Evolutionary conservation across 768 basidiomycete species (phyloP).

Genomic region (Lyophyllum shimeji): DNA sequence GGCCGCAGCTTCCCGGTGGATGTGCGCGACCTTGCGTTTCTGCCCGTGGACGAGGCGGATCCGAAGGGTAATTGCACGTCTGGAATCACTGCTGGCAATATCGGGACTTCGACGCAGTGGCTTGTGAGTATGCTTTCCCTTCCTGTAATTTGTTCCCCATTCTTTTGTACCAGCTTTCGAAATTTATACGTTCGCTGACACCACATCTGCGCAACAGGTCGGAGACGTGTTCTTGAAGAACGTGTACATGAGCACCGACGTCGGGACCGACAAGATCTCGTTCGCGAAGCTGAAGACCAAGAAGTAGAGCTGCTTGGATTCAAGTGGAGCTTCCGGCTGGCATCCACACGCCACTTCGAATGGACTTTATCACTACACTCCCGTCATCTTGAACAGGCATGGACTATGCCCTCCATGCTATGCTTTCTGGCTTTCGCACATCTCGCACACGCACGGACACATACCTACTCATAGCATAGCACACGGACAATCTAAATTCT

Average conservation of each 20-base stretch:
- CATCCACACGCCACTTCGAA: neutral
- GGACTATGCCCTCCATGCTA: neutral
- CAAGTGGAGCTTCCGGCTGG: neutral
- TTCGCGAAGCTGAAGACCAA: slow-evolving; percentile 27
- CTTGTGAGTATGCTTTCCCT: slow-evolving; percentile 45
- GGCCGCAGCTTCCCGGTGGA: slow-evolving; percentile 57
- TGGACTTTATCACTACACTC: neutral
- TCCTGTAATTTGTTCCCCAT: neutral
- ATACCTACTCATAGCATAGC: neutral
- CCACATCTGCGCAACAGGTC: slow-evolving; percentile 19
- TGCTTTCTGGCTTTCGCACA: neutral
- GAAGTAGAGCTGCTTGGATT: neutral
- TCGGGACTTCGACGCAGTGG: slow-evolving; percentile 55
- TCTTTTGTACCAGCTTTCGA: no score
- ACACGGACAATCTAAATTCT: neutral
- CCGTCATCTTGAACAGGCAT: neutral
- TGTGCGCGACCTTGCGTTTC: slow-evolving; percentile 54
- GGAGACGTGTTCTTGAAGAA: slow-evolving; percentile 44
- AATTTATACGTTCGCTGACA: neutral
- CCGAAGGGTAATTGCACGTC: slow-evolving; percentile 56
- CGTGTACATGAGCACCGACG: slow-evolving; percentile 39
- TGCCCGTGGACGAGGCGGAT: slow-evolving; percentile 47
- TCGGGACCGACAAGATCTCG: slow-evolving; percentile 30
- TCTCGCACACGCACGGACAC: neutral
- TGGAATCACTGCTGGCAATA: slow-evolving; percentile 54